These are phyloP conservation scores for Taiozyma onychis DNA, from an alignment of 1,139 yeast species.

Conservation along the genomic window DNA sequence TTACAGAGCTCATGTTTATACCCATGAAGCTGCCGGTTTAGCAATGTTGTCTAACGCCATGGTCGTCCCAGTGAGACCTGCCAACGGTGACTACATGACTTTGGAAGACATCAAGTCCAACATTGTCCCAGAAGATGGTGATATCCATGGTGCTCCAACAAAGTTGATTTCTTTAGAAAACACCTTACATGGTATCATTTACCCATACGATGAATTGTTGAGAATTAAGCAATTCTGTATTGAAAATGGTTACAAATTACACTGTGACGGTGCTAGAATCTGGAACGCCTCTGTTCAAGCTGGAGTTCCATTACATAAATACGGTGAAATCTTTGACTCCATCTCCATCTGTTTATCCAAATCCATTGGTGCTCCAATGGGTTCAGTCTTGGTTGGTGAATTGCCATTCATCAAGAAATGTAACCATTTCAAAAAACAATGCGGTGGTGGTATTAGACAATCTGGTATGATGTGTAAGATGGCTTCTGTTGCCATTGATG, in stretches of 20 bases:
- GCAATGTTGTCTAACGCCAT: constrained; percentile 81
- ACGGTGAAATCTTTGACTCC: constrained; percentile 77
- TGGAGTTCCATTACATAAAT: constrained; percentile 63
- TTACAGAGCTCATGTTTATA: constrained; percentile 64
- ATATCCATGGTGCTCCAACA: constrained; percentile 81
- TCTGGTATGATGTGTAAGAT: constrained; percentile 78
- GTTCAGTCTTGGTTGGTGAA: constrained; percentile 79
- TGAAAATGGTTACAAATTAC: constrained; percentile 58
- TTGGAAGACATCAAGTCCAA: constrained; percentile 58
- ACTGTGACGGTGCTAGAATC: constrained; percentile 92
- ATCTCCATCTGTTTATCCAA: constrained; percentile 87
- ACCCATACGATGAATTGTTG: constrained; percentile 75
- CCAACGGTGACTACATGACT: constrained; percentile 60
- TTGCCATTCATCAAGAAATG: constrained; percentile 59
- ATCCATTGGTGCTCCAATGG: constrained; percentile 93
- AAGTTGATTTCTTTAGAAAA: constrained; percentile 71
- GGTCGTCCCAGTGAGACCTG: constrained; percentile 67
- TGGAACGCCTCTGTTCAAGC: constrained; percentile 86
- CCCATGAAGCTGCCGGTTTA: constrained; percentile 76
- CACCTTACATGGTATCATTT: constrained; percentile 67
- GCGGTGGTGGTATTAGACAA: constrained; percentile 94
- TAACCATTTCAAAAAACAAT: constrained; percentile 85
- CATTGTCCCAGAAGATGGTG: constrained; percentile 55
- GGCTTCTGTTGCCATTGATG: constrained; percentile 75
- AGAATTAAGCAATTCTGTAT: constrained; percentile 70